Percentiles rank a stretch among this genome's conserved stretches.
Evolutionary conservation across 169 alveolate genomes (phyloP).

Genomic region (Cryptosporidium sp.): DNA sequence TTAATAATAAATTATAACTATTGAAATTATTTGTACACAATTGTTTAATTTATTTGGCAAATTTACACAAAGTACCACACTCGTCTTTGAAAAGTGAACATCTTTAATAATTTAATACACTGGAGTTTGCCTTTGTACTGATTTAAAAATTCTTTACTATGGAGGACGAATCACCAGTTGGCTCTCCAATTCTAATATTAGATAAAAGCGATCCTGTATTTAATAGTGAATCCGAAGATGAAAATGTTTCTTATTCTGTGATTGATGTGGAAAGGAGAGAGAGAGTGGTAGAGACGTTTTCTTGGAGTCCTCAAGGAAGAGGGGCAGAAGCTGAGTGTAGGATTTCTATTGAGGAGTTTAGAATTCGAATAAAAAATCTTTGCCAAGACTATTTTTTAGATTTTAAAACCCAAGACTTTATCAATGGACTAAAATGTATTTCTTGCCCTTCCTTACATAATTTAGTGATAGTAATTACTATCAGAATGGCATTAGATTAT

Average conservation of each 20-base stretch:
- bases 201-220: slow-evolving; percentile 72
- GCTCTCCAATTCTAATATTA: slow-evolving; percentile 31
- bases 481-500: slow-evolving; percentile 74
- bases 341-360: slow-evolving; percentile 53
- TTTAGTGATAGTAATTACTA: slow-evolving; percentile 59
- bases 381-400: slow-evolving; percentile 74
- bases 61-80: not conserved
- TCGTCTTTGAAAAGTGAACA: not conserved
- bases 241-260: slow-evolving; percentile 71
- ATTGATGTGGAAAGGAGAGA: slow-evolving; percentile 72
- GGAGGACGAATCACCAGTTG: slow-evolving; percentile 55
- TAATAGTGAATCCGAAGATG: slow-evolving; percentile 74
- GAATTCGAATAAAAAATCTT: slow-evolving; percentile 51
- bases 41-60: not conserved
- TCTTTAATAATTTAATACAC: not conserved
- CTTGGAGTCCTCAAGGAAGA: slow-evolving; percentile 77
- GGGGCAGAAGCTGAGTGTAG: slow-evolving; percentile 41
- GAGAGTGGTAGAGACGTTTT: slow-evolving; percentile 72
- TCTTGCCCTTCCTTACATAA: slow-evolving; percentile 70
- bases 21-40: not conserved
- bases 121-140: not conserved
- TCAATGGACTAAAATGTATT: slow-evolving; percentile 42
- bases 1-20: not conserved
- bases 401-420: slow-evolving; percentile 63
- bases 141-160: slow-evolving; percentile 1